phyloP scores from a whole-genome alignment of 345 rosid species.

The Hypericum androsaemum region DNA sequence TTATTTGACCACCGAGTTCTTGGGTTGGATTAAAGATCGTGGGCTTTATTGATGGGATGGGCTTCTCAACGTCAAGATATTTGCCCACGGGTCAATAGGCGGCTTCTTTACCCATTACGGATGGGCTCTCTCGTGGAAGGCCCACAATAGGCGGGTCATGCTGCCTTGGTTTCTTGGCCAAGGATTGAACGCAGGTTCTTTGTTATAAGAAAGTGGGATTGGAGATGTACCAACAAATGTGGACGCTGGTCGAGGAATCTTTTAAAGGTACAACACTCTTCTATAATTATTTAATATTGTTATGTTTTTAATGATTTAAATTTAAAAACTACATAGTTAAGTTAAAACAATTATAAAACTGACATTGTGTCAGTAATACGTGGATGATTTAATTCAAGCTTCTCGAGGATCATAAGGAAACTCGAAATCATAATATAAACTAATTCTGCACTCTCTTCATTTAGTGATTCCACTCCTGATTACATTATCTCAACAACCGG shows the following conservation, averaged over 20 bases:
- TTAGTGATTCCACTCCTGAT: too few relatives aligned
- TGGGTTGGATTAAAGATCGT: constrained; percentile 17
- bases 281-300: background rate
- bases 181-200: constrained; percentile 32
- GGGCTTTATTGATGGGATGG: constrained; percentile 23
- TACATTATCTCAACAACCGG: too few relatives aligned
- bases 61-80: constrained; percentile 31
- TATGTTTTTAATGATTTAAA: too few relatives aligned
- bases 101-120: constrained; percentile 39
- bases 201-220: constrained; percentile 27
- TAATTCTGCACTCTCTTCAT: too few relatives aligned
- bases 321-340: background rate
- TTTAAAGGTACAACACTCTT: constrained; percentile 20
- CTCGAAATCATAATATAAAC: too few relatives aligned
- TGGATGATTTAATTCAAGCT: too few relatives aligned
- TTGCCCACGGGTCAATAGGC: constrained; percentile 31
- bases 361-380: background rate
- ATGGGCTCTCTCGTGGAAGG: constrained; percentile 38
- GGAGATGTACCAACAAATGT: constrained; percentile 25
- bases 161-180: constrained; percentile 33
- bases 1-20: constrained; percentile 22
- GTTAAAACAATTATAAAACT: background rate
- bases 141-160: constrained; percentile 21
- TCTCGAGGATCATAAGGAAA: too few relatives aligned
- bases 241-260: constrained; percentile 29